Evolutionary conservation across 2,329 filamentous ascomycete genomes (phyloP).

Genomic region (Talaromyces sp.): DNA sequence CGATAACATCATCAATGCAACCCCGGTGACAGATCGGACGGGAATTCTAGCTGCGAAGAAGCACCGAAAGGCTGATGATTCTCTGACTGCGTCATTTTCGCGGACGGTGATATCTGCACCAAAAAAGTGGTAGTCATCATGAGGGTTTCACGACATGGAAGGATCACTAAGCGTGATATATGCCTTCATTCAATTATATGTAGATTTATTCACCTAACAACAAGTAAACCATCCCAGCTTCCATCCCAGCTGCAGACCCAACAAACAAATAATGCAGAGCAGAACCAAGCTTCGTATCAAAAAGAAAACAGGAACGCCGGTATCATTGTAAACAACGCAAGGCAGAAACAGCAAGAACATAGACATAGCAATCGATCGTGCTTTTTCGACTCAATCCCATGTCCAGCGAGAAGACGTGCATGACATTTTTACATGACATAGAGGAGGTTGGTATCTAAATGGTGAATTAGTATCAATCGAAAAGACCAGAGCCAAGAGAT

Average conservation of each 20-base stretch:
- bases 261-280: background rate
- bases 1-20: conserved; percentile 88
- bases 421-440: conserved; percentile 59
- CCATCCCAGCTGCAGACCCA: background rate
- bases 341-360: background rate
- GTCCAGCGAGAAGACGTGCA: background rate
- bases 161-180: background rate
- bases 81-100: conserved; percentile 49
- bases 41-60: conserved; percentile 62
- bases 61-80: conserved; percentile 50
- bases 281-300: background rate
- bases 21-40: conserved; percentile 79
- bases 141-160: background rate
- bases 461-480: conserved; percentile 7
- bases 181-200: background rate
- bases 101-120: conserved; percentile 48
- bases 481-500: background rate
- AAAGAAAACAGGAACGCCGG: conserved; percentile 1
- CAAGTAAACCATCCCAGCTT: background rate
- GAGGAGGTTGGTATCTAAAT: conserved; percentile 59
- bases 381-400: background rate
- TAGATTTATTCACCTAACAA: background rate
- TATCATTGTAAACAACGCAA: background rate
- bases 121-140: conserved; percentile 29
- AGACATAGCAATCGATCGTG: background rate